Percentiles rank a stretch among this genome's conserved stretches.
phyloP scores from a whole-genome alignment of 2,329 filamentous ascomycete genomes.

The Colletotrichum gloeosporioides region DNA sequence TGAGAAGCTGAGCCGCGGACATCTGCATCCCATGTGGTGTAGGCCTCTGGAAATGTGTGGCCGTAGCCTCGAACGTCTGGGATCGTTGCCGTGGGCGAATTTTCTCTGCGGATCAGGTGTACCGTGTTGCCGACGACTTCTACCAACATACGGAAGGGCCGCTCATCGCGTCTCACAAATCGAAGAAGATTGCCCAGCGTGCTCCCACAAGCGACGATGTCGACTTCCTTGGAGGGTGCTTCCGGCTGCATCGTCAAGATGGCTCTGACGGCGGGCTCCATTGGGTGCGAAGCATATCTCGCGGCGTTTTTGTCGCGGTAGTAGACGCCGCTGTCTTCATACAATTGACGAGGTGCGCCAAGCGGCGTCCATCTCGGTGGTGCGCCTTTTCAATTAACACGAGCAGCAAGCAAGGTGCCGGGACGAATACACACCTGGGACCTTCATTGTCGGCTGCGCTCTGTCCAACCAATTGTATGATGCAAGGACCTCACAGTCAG shows the following conservation, averaged over 20 bases:
- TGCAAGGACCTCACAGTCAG: constrained; percentile 25
- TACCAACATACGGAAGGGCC: constrained; percentile 63
- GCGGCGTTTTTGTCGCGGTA: constrained; percentile 62
- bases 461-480: constrained; percentile 43
- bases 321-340: constrained; percentile 52
- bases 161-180: constrained; percentile 51
- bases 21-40: constrained; percentile 66
- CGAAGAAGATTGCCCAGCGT: constrained; percentile 67
- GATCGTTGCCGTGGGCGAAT: constrained; percentile 62
- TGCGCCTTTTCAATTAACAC: constrained; percentile 39
- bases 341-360: constrained; percentile 31
- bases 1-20: constrained; percentile 63
- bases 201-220: constrained; percentile 62
- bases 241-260: constrained; percentile 46
- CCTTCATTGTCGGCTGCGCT: constrained; percentile 28
- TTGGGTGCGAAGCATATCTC: constrained; percentile 51
- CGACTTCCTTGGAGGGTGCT: too few species aligned
- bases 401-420: too few species aligned
- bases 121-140: constrained; percentile 61
- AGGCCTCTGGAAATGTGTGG: constrained; percentile 69
- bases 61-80: constrained; percentile 63
- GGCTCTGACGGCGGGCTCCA: constrained; percentile 51
- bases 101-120: constrained; percentile 69
- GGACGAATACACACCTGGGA: constrained; percentile 32
- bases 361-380: constrained; percentile 57